Conservation (phyloP, 768 basidiomycete genomes). For the Crucibulum laeve region DNA sequence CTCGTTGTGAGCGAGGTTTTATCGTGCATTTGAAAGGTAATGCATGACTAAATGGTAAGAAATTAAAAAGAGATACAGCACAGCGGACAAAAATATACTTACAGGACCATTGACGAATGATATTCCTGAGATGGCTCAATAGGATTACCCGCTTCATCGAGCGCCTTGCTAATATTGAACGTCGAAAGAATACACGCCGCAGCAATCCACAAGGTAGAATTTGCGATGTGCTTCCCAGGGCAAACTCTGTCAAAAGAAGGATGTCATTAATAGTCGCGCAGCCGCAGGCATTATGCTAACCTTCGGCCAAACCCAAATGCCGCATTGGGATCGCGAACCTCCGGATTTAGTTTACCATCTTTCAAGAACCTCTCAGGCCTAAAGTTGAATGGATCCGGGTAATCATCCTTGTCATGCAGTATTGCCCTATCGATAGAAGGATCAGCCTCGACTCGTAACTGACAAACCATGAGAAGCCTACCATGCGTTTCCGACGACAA, state of each 20-base stretch:
- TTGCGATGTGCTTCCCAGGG: constrained; percentile 15
- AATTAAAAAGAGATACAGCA: background rate
- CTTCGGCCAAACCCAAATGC: constrained; percentile 18
- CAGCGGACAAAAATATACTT: background rate
- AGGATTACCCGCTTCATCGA: constrained; percentile 5
- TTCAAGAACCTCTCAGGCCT: constrained; percentile 16
- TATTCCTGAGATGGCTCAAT: constrained; percentile 4
- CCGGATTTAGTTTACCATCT: constrained; percentile 13
- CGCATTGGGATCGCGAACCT: constrained; percentile 14
- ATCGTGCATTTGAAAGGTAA: no score
- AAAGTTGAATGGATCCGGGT: constrained; percentile 13
- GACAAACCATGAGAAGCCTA: constrained; percentile 3
- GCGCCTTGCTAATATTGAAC: constrained; percentile 9
- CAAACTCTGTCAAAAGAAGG: constrained; percentile 10
- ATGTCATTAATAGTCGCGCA: background rate
- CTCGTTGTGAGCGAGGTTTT: no score
- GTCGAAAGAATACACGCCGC: constrained; percentile 13
- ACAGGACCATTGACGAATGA: constrained; percentile 3
- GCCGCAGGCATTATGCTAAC: constrained; percentile 3
- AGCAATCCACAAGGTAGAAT: constrained; percentile 13
- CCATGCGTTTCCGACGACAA: constrained; percentile 16
- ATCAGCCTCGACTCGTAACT: background rate
- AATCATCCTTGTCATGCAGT: constrained; percentile 15
- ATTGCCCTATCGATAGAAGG: constrained; percentile 11
- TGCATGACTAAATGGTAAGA: background rate